Base-by-base conservation (phyloP, 2,329 filamentous ascomycete genomes). In the Botrytis elliptica region DNA sequence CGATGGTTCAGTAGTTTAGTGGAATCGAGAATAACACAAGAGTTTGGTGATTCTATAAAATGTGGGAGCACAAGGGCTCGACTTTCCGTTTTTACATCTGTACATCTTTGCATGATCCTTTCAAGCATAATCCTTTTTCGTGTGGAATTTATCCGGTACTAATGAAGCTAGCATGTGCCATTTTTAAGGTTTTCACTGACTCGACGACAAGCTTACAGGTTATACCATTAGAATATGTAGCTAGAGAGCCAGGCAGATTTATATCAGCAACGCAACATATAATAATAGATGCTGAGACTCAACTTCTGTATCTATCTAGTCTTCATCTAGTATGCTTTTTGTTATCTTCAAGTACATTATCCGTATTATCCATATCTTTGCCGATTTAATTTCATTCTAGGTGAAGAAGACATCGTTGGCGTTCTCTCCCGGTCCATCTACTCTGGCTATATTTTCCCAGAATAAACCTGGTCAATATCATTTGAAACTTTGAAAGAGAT, bases 1-100 rank as follows among this genome's bases (percentile, higher is more conserved):
- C 46, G 38, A 16, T 68, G 65, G 65, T 68, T 68, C 65, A 55
- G 38, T 68, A 10, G 55, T 29, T 55, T 68, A 57, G 65, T 68
- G 65, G 65, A 67, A 67, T 55, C 33, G 46, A 67, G 44, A 29
- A 40, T 22, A 55, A 67, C 29, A 38, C 40, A 7, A 49, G 16
- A 67, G 33, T 38, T 52, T 33, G 49, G 49, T 14, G 12, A n/a
- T 55, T 55, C 49, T 36, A 14, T 18, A 12, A 22, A 52, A 36
- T 67, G 46, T 67, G 46, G 33, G 46, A 67, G 65, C 44, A 67
- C 65, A 55, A 20, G 65, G 65, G 65, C 46, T 67, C 33, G 46
- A 55, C 33, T 29, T 67, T 22, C 65, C 65, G 14, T 55, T 55
- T 22, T 25, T 12, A 18, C 14, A 29, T 57, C 16, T 29, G 52